phyloP scores from a whole-genome alignment of 2,329 filamentous ascomycete genomes.

The Calonectria pseudoturangicola region DNA sequence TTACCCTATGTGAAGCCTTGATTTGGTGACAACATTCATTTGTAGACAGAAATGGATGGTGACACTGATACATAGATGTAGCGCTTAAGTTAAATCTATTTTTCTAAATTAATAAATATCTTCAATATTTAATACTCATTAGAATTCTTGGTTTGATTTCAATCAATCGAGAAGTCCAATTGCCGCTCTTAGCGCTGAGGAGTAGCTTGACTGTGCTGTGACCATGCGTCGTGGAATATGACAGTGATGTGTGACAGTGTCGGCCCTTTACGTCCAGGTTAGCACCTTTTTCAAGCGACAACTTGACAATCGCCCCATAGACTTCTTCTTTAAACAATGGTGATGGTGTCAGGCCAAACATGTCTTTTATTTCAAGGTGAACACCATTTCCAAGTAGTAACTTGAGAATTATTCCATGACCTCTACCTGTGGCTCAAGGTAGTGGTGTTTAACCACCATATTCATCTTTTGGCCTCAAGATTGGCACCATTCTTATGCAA shows the following conservation, averaged over 20 bases:
- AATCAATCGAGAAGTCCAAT: too few relatives aligned
- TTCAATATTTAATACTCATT: too few relatives aligned
- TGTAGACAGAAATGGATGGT: too few relatives aligned
- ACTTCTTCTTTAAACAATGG: neutral
- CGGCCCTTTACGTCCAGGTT: neutral
- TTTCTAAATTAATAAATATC: too few relatives aligned
- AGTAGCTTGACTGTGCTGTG: too few relatives aligned
- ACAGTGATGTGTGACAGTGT: neutral
- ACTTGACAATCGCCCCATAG: neutral
- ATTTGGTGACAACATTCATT: too few relatives aligned
- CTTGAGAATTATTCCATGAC: neutral
- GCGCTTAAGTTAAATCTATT: too few relatives aligned
- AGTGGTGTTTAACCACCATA: neutral
- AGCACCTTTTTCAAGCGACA: neutral
- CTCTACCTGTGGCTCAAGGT: neutral
- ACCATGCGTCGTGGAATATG: too few relatives aligned
- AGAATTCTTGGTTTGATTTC: too few relatives aligned
- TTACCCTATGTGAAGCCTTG: too few relatives aligned
- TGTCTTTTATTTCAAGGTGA: neutral
- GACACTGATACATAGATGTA: too few relatives aligned
- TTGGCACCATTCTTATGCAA: neutral
- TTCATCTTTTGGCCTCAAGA: constrained; percentile 20
- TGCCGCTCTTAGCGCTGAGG: too few relatives aligned
- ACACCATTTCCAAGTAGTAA: neutral
- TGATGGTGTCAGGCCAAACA: neutral